Conservation (phyloP, 1,139 yeast species). For the Taphrina sp. region DNA sequence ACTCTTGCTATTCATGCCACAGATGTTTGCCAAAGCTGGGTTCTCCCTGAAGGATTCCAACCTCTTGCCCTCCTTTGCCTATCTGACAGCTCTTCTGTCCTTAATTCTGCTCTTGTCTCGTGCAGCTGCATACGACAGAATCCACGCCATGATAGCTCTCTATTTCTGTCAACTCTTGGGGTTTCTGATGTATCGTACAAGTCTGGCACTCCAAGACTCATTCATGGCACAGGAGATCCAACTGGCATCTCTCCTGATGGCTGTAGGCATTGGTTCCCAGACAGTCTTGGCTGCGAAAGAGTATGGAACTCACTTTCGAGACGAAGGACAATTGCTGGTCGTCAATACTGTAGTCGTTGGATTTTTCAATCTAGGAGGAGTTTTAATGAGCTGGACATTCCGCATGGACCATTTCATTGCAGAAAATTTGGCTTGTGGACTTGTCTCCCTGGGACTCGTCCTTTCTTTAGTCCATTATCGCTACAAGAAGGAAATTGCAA, state of each 20-base stretch:
- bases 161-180: constrained; percentile 1
- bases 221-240: not conserved
- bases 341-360: constrained; percentile 2
- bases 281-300: constrained; percentile 7
- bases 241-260: not conserved
- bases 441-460: not conserved
- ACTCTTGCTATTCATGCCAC: constrained; percentile 1
- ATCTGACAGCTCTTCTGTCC: not conserved
- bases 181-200: not conserved
- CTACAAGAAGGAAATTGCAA: too few species aligned
- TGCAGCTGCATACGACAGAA: not conserved
- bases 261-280: constrained; percentile 1
- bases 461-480: too few species aligned
- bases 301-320: not conserved
- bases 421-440: not conserved
- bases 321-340: not conserved
- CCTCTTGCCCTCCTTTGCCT: not conserved
- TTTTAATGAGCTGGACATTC: not conserved
- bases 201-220: not conserved
- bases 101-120: not conserved
- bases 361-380: constrained; percentile 3
- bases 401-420: not conserved
- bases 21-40: not conserved
- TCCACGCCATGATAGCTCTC: not conserved
- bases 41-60: not conserved